A percentile compares a stretch with the other conserved stretches of the same genome.
Conservation (phyloP, 139 green algal species). For the Chlorella sp. region DNA sequence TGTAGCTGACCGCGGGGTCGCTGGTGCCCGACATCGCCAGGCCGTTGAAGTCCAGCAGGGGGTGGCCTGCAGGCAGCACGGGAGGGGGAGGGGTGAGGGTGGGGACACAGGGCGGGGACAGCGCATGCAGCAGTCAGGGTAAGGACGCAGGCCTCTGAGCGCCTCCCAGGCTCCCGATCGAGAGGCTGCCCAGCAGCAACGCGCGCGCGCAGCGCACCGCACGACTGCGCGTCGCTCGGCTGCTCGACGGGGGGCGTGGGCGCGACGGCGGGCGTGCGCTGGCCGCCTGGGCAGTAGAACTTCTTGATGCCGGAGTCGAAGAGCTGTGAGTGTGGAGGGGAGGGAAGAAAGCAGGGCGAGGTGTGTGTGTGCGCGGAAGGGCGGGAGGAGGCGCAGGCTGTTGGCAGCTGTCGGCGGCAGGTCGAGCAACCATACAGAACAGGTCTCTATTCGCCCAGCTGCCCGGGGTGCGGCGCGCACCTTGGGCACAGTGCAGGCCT, state of each 20-base stretch:
- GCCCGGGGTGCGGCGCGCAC: too few relatives aligned
- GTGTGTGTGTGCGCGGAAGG: too few relatives aligned
- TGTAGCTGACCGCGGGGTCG: conserved; percentile 14
- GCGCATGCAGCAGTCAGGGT: not conserved
- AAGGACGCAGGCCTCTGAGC: too few relatives aligned
- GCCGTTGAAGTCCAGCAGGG: conserved; percentile 23
- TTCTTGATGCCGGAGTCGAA: too few relatives aligned
- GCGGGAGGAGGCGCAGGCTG: too few relatives aligned
- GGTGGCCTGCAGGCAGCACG: conserved; percentile 19
- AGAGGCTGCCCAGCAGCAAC: too few relatives aligned
- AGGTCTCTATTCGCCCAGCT: not conserved
- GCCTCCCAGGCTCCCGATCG: too few relatives aligned
- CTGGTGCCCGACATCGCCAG: conserved; percentile 26
- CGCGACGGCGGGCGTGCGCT: not conserved
- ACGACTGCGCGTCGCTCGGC: not conserved
- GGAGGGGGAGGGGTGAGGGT: too few relatives aligned
- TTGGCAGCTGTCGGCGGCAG: too few relatives aligned
- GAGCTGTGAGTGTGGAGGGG: too few relatives aligned
- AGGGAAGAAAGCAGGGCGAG: too few relatives aligned
- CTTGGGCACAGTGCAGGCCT: conserved; percentile 32
- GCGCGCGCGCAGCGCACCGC: not conserved
- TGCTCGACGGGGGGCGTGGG: not conserved
- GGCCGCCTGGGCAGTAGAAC: not conserved
- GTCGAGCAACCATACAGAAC: too few relatives aligned
- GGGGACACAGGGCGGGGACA: not conserved